Percentiles rank a stretch among this genome's conserved stretches.
phyloP scores from a whole-genome alignment of 306 rosid genomes.

The Fragaria iinumae region DNA sequence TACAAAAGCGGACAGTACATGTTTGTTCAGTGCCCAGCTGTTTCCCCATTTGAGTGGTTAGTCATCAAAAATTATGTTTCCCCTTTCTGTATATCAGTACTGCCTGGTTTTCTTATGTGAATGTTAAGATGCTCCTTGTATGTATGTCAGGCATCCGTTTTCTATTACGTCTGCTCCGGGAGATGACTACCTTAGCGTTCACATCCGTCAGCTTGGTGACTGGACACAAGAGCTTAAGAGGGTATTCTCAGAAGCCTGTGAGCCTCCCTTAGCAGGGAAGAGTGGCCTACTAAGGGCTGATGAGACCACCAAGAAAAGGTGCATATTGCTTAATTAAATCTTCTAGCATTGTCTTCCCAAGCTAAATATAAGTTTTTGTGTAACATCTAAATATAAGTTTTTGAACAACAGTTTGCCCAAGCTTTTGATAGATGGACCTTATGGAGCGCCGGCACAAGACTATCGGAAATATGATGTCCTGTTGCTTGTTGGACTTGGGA shows the following conservation, averaged over 20 bases:
- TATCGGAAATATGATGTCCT: constrained; percentile 85
- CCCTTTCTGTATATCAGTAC: not conserved
- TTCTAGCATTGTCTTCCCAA: constrained; percentile 6
- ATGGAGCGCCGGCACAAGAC: constrained; percentile 98
- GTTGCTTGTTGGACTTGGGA: constrained; percentile 95
- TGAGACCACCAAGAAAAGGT: constrained; percentile 94
- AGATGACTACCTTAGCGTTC: constrained; percentile 96
- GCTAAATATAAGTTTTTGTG: not conserved
- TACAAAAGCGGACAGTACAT: constrained; percentile 98
- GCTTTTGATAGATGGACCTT: constrained; percentile 95
- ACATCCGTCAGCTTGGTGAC: constrained; percentile 97
- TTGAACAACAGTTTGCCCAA: constrained; percentile 71
- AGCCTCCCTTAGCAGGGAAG: constrained; percentile 89
- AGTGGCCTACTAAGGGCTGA: constrained; percentile 98
- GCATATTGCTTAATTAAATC: constrained; percentile 2
- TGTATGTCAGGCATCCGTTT: constrained; percentile 89
- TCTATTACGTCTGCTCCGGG: constrained; percentile 99
- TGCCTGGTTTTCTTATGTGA: not conserved
- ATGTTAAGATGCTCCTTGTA: constrained; percentile 17
- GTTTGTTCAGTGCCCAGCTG: constrained; percentile 99
- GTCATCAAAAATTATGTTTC: constrained; percentile 15
- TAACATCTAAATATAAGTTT: constrained; percentile 6
- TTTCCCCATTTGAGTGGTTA: constrained; percentile 98
- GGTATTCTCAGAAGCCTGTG: constrained; percentile 88
- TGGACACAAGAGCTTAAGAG: constrained; percentile 98